Percentiles rank a stretch among this genome's conserved stretches.
Conservation (phyloP, 805 yeast genomes). For the Myxozyma monticola region DNA sequence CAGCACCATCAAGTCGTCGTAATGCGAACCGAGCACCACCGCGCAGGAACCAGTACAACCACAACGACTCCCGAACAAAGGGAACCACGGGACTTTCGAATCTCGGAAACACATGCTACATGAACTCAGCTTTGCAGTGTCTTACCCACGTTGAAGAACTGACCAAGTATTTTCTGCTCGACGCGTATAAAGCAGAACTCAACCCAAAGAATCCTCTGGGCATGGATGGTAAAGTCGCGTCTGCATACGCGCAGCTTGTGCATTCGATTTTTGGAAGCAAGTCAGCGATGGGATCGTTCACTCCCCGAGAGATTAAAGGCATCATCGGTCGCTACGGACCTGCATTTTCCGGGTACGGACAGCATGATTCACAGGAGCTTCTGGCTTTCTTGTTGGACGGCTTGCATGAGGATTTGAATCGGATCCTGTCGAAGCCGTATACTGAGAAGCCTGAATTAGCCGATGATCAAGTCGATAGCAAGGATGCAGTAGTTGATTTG, state of each 20-base stretch:
- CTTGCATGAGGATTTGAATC: conserved; percentile 86
- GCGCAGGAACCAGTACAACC: background rate
- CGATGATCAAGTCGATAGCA: conserved; percentile 59
- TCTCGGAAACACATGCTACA: conserved; percentile 88
- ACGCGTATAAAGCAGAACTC: conserved; percentile 61
- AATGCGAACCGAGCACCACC: conserved; percentile 1
- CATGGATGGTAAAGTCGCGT: conserved; percentile 76
- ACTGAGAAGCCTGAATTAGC: conserved; percentile 80
- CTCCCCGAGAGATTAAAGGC: conserved; percentile 77
- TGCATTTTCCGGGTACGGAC: conserved; percentile 76
- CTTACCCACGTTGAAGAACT: conserved; percentile 82
- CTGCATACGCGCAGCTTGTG: conserved; percentile 68
- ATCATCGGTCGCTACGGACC: conserved; percentile 77
- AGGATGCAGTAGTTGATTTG: conserved; percentile 51
- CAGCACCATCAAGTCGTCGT: background rate
- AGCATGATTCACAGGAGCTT: conserved; percentile 94
- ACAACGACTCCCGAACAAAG: conserved; percentile 6
- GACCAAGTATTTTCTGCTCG: conserved; percentile 67
- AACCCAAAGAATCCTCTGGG: conserved; percentile 83
- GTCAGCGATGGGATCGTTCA: conserved; percentile 31
- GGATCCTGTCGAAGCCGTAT: conserved; percentile 79
- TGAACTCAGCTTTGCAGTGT: conserved; percentile 94
- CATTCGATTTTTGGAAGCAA: conserved; percentile 51
- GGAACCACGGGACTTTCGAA: conserved; percentile 68
- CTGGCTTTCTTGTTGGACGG: conserved; percentile 85